phyloP scores from a whole-genome alignment of 495 filamentous ascomycete genomes.

The Aspergillus baeticus region DNA sequence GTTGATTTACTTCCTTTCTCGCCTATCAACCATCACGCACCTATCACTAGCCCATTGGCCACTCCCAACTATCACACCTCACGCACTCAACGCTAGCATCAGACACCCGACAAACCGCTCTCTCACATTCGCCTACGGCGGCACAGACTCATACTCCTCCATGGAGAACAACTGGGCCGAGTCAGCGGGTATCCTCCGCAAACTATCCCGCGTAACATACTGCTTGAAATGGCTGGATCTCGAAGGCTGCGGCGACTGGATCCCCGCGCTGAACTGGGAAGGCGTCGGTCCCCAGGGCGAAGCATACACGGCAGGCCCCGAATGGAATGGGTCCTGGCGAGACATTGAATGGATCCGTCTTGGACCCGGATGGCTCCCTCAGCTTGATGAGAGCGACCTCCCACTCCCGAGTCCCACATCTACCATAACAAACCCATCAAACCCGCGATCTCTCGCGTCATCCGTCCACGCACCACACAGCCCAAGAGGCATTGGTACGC shows the following conservation, averaged over 20 bases:
- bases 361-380: constrained; percentile 50
- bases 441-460: constrained; percentile 16
- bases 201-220: constrained; percentile 64
- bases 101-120: constrained; percentile 36
- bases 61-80: constrained; percentile 64
- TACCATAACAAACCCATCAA: background rate
- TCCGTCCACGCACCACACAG: constrained; percentile 18
- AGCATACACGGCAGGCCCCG: constrained; percentile 35
- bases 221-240: constrained; percentile 77
- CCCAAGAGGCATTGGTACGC: background rate
- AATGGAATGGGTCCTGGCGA: constrained; percentile 53
- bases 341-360: constrained; percentile 48
- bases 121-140: constrained; percentile 56
- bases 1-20: constrained; percentile 60
- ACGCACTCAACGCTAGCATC: constrained; percentile 47
- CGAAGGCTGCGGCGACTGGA: constrained; percentile 74
- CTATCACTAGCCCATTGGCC: constrained; percentile 82
- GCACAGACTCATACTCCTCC: constrained; percentile 62
- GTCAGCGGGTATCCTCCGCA: constrained; percentile 65
- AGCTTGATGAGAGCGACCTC: constrained; percentile 15
- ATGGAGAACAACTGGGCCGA: constrained; percentile 70
- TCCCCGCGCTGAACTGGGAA: constrained; percentile 56
- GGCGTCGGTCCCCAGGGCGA: constrained; percentile 30
- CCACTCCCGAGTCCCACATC: too few relatives aligned
- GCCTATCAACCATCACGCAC: constrained; percentile 67